Percentiles rank a stretch among this genome's conserved stretches.
Conservation (phyloP, 148 eudicot genomes). For the Cornus florida region DNA sequence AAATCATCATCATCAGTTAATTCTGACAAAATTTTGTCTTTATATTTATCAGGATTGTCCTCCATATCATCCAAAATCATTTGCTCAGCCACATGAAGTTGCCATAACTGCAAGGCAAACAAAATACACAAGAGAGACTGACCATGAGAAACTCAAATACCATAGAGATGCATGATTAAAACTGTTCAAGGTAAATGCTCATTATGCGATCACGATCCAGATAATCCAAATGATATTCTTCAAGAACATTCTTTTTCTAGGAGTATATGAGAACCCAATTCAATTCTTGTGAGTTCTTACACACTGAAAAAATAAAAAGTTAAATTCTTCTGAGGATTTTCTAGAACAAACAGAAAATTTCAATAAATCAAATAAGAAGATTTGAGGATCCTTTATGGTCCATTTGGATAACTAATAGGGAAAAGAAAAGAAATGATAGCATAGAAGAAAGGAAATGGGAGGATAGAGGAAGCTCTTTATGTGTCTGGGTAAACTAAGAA, state of each 20-base stretch:
- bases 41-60: conserved; percentile 78
- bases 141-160: not conserved
- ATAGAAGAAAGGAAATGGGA: too few species aligned
- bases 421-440: too few species aligned
- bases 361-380: too few species aligned
- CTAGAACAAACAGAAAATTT: too few species aligned
- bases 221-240: not conserved
- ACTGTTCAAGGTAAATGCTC: not conserved
- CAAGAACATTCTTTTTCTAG: not conserved
- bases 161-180: not conserved
- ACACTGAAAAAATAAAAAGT: too few species aligned
- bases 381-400: too few species aligned
- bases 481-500: too few species aligned
- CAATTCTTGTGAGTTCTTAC: too few species aligned
- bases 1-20: conserved; percentile 83
- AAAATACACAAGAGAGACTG: not conserved
- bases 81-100: conserved; percentile 91
- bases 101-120: conserved; percentile 73
- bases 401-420: too few species aligned
- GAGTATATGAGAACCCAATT: not conserved
- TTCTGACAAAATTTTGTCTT: conserved; percentile 68
- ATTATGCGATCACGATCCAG: not conserved
- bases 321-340: not conserved
- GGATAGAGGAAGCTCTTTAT: too few species aligned
- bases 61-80: conserved; percentile 92